These are phyloP conservation scores for Fraxinus angustifolia DNA, from an alignment of 305 asterid species.

Conservation along the genomic window DNA sequence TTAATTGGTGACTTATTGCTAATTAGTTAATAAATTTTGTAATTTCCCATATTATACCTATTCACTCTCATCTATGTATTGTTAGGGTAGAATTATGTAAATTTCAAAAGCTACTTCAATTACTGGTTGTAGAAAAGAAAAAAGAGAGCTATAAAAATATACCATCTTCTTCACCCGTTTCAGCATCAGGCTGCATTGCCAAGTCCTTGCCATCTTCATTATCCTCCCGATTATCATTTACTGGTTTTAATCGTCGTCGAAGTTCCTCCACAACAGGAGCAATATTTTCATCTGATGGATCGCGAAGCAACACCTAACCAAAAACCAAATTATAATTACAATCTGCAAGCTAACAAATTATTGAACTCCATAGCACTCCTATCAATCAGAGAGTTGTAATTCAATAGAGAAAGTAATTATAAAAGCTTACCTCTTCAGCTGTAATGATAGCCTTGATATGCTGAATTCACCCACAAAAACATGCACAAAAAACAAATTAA, in stretches of 20 bases:
- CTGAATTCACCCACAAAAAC: slow-evolving; percentile 42
- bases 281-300: slow-evolving; percentile 67
- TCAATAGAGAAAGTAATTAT: background rate
- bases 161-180: slow-evolving; percentile 82
- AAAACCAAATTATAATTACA: slow-evolving; percentile 10
- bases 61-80: too few species aligned
- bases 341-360: background rate
- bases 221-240: slow-evolving; percentile 43
- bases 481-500: background rate
- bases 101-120: background rate
- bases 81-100: too few species aligned
- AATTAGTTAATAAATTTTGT: too few species aligned
- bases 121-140: background rate
- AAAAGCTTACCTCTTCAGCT: slow-evolving; percentile 66
- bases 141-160: slow-evolving; percentile 9
- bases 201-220: slow-evolving; percentile 50
- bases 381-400: background rate
- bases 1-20: too few species aligned
- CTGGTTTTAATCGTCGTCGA: slow-evolving; percentile 56
- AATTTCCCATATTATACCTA: too few species aligned
- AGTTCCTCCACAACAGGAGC: slow-evolving; percentile 78
- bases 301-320: slow-evolving; percentile 73
- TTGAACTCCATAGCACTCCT: background rate
- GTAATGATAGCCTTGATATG: slow-evolving; percentile 96
- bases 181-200: slow-evolving; percentile 52